Base-by-base conservation (phyloP, 2,329 filamentous ascomycete genomes). In the Aspergillus fructus region DNA sequence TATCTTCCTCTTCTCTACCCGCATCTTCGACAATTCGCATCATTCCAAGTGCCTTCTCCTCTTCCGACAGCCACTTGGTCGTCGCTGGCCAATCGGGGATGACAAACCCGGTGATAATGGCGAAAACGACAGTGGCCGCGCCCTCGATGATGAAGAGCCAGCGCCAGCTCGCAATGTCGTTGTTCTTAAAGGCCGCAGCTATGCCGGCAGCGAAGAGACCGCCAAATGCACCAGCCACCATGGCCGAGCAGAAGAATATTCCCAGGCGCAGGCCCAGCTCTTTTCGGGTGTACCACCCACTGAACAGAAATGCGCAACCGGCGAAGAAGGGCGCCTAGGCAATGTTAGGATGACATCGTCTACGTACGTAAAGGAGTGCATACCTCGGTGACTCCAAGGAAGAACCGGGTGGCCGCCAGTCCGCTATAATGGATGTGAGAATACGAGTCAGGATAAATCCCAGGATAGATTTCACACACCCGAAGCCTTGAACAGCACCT, bases 81-180 rank as follows among this genome's bases (percentile, higher is more conserved):
- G 67, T 75, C 48, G 77, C 74, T 0, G 78, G 78, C 72, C 76
- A 78, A 56, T 78, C 74, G 33, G 71, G 71, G 42, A 81, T 70
- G 59, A 77, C 61, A 45, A 85, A 83, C 70, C 79, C 83, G 12
- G 84, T 76, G 5, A 74, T 64, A 4, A 81, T 64, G 7, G 81
- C 79, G 0, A 80, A 47, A 2, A 79, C 49, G 7, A 83, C 69
- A 0, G 81, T 84, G 12, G 74, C 65, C 24, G 80, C 68, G 3
- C 80, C 81, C 65, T 84, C 80, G 5, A 77, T 66, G 43, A 81
- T 78, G 64, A 81, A 81, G 37, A 81, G 77, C 79, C 78, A 80
- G 19, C 75, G 71, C 77, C 77, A 79, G 15, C 73, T 40, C 37
- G 37, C 15, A 17, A 40, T 40, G 37, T 17, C 37, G 37, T 15